phyloP scores from a whole-genome alignment of 371 early-diverging fungal species.

The Mortierella sp. region DNA sequence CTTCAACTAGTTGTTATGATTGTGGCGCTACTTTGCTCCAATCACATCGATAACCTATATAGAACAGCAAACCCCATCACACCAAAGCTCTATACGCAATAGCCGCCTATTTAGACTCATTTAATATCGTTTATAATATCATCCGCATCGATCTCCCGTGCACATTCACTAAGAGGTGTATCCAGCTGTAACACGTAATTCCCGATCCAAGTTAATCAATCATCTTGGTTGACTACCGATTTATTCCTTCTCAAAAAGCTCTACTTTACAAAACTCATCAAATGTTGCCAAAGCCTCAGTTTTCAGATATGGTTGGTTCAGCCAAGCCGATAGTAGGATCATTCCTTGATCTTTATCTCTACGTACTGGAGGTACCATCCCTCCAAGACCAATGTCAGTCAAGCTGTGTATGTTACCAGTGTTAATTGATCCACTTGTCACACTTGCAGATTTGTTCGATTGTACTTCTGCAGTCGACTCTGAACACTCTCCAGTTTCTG shows the following conservation, averaged over 20 bases:
- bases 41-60: constrained; percentile 65
- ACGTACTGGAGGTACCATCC: constrained; percentile 22
- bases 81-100: constrained; percentile 35
- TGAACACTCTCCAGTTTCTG: background rate
- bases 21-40: constrained; percentile 66
- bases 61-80: constrained; percentile 37
- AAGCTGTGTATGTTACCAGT: background rate
- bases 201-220: background rate
- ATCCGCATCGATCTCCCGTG: background rate
- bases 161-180: background rate
- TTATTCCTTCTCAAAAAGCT: constrained; percentile 25
- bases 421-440: background rate
- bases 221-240: background rate
- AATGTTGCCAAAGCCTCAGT: constrained; percentile 22
- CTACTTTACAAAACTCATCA: constrained; percentile 48
- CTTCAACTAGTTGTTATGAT: constrained; percentile 64
- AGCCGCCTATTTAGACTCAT: background rate
- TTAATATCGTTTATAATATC: background rate
- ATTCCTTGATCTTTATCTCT: constrained; percentile 54
- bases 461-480: background rate
- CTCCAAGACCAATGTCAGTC: background rate
- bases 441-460: background rate
- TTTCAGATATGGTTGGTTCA: constrained; percentile 53
- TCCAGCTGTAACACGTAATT: background rate
- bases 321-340: constrained; percentile 52